Evolutionary conservation across 176 grass and related monocot species (phyloP), one percentile per base, ranked within the genome.

Genomic region (Puya raimondii): DNA sequence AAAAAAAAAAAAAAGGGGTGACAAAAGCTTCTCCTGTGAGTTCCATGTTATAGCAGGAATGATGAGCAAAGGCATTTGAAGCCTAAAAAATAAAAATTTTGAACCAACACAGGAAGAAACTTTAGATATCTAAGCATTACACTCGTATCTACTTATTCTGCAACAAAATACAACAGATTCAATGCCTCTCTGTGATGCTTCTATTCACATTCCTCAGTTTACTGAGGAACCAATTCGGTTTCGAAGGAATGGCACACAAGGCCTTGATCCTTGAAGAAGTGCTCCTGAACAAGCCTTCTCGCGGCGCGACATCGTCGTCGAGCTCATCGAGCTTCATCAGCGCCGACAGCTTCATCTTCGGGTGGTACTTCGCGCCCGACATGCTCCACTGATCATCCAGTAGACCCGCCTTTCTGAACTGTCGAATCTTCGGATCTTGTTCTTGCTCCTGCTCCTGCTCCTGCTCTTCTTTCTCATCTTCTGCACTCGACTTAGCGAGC

Each of bases 221-320:
- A 68, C 85, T 82, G 18, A 99, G 79, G 80, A 99, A 72, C 79
- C 88, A 75, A 72, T 78, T 93, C 1, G 87, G 95, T 50, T 91
- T 99, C 47, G 87, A 42, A 42, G 95, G 95, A 63, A 99, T 81
- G n/a, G 85, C 82, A 49, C 95, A 99, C 76, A 93, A 82, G 50
- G 82, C 80, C 82, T 82, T 90, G 79, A 93, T 78, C 80, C 95
- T 63, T 13, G 91, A 78, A 33, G 90, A 99, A 49, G 86, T 48
- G 70, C 76, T 99, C 65, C 95, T 82, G 12, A 77, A 65, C 1
- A 99, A 80, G 49, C 87, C 72, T 23, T 72, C 50, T 9, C 77
- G 70, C 0, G 87, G 90, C 48, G 74, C 86, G 75, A 91, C 82
- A 68, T 90, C 89, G 0, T 82, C 87, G 69, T 79, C 82, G 10